These are phyloP conservation scores for Aspergillus bombycis DNA, from an alignment of 2,329 filamentous ascomycete genomes.

Conservation along the genomic window DNA sequence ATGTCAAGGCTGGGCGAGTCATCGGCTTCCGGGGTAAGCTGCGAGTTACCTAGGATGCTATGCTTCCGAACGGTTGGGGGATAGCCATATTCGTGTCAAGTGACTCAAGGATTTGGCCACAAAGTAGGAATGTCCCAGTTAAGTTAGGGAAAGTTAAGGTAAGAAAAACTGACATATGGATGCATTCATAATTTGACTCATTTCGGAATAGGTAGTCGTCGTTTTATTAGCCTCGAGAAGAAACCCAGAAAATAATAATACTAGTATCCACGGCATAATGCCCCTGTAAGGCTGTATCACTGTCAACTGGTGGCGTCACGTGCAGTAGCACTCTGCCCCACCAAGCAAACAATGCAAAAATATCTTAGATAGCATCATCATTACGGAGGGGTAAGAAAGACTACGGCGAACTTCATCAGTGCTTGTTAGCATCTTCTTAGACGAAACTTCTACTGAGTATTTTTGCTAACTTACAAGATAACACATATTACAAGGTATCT, in stretches of 20 bases:
- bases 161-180: background rate
- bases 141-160: background rate
- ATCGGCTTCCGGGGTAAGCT: constrained; percentile 2
- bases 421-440: background rate
- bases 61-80: background rate
- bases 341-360: constrained; percentile 30
- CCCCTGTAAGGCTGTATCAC: no score
- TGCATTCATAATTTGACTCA: background rate
- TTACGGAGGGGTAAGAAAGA: constrained; percentile 19
- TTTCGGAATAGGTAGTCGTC: background rate
- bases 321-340: constrained; percentile 2
- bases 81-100: background rate
- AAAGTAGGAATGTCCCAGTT: background rate
- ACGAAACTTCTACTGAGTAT: background rate
- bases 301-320: constrained; percentile 7
- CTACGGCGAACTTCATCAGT: background rate
- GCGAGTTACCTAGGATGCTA: background rate
- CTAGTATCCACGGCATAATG: no score
- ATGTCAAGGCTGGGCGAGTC: background rate
- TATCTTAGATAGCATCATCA: constrained; percentile 20
- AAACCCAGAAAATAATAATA: no score
- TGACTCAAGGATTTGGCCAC: background rate
- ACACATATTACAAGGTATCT: background rate
- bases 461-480: background rate
- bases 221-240: no score